Conservation (phyloP, 1,139 yeast genomes). For the Geotrichum bryndzae region DNA sequence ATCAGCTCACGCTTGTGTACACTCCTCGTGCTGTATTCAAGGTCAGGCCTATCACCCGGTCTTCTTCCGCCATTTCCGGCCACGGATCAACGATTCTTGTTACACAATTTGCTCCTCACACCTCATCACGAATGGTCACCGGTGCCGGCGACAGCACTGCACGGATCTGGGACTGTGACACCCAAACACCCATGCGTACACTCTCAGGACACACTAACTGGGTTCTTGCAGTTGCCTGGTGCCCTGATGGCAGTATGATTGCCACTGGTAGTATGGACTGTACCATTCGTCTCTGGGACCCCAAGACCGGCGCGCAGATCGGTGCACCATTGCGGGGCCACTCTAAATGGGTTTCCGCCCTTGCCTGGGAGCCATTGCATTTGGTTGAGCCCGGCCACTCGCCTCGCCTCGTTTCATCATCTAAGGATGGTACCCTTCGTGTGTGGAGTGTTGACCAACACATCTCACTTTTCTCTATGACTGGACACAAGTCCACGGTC, state of each 20-base stretch:
- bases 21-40: conserved; percentile 95
- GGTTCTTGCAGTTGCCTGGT: conserved; percentile 91
- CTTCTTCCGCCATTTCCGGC: conserved; percentile 89
- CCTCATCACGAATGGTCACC: conserved; percentile 80
- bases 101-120: conserved; percentile 88
- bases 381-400: conserved; percentile 55
- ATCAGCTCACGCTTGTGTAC: conserved; percentile 79
- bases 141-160: conserved; percentile 99
- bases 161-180: conserved; percentile 93
- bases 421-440: conserved; percentile 85
- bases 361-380: conserved; percentile 94
- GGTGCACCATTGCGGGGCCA: conserved; percentile 81
- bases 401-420: conserved; percentile 78
- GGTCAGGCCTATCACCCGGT: conserved; percentile 84
- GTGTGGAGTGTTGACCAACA: conserved; percentile 86
- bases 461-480: conserved; percentile 60
- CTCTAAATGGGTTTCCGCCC: conserved; percentile 78
- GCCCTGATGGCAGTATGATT: conserved; percentile 83
- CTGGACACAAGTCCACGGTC: conserved; percentile 85
- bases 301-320: conserved; percentile 62
- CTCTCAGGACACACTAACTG: conserved; percentile 84
- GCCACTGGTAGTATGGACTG: conserved; percentile 98
- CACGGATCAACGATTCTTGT: conserved; percentile 92
- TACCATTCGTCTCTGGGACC: conserved; percentile 83
- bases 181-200: conserved; percentile 82